Conservation (phyloP, 78 protist species). For the Dictyostelium citrinum region DNA sequence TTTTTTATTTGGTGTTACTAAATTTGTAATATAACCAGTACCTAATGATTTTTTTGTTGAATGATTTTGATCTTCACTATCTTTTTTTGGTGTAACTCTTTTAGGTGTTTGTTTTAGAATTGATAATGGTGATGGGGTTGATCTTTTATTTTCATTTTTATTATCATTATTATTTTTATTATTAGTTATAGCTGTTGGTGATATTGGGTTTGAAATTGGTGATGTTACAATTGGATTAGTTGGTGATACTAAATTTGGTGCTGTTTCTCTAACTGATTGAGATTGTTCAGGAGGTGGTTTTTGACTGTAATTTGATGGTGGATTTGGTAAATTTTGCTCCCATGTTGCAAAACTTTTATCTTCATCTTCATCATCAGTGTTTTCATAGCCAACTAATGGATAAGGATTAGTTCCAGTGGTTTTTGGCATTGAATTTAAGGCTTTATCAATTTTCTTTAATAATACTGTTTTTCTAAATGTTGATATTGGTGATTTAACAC, state of each 20-base stretch:
- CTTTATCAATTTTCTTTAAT: not conserved
- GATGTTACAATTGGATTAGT: not conserved
- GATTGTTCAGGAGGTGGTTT: not conserved
- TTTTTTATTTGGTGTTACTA: conserved; percentile 2
- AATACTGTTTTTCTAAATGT: not conserved
- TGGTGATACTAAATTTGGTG: not conserved
- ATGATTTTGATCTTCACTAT: not conserved
- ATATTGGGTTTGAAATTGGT: not conserved
- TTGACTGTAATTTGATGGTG: not conserved
- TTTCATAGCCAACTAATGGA: conserved; percentile 3
- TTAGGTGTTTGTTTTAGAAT: not conserved
- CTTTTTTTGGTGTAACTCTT: not conserved
- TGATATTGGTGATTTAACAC: not conserved
- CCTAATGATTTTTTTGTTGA: not conserved
- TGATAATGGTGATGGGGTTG: not conserved
- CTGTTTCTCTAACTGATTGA: not conserved
- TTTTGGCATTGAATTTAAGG: not conserved
- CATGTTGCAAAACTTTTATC: conserved; percentile 27
- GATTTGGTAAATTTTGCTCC: conserved; percentile 23
- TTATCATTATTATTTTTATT: not conserved
- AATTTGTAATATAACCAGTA: not conserved
- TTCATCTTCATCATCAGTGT: conserved; percentile 14
- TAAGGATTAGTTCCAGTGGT: not conserved
- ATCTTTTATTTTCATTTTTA: not conserved
- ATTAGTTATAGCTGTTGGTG: not conserved